phyloP scores from a whole-genome alignment of 1,139 yeast species.

The Suhomyces coccinellae region DNA sequence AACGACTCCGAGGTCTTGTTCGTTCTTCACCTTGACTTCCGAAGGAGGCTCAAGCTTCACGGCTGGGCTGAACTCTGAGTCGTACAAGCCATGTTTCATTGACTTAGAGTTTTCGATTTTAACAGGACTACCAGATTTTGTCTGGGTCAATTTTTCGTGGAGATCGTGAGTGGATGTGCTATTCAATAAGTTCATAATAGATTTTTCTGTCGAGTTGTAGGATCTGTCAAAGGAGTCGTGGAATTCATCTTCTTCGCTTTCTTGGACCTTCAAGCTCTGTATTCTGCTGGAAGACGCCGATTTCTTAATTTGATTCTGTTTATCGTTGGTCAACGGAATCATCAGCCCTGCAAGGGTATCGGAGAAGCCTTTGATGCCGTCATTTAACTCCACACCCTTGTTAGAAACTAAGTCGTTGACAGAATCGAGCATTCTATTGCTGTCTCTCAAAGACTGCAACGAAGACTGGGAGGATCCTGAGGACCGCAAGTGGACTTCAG shows the following conservation, averaged over 20 bases:
- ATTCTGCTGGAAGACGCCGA: constrained; percentile 5
- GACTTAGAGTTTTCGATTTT: neutral
- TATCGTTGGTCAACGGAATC: constrained; percentile 19
- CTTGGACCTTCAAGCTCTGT: constrained; percentile 4
- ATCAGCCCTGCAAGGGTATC: constrained; percentile 41
- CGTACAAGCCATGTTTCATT: neutral
- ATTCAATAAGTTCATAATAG: constrained; percentile 42
- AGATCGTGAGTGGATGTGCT: constrained; percentile 16
- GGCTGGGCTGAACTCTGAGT: neutral
- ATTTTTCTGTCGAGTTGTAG: constrained; percentile 43
- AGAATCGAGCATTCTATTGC: constrained; percentile 36
- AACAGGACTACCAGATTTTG: neutral
- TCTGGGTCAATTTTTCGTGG: constrained; percentile 8
- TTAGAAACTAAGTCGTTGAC: constrained; percentile 23
- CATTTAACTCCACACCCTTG: constrained; percentile 40
- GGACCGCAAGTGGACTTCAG: constrained; percentile 35
- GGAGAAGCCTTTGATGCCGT: constrained; percentile 48
- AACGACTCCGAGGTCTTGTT: neutral
- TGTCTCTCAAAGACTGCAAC: constrained; percentile 41
- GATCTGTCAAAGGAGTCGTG: constrained; percentile 41
- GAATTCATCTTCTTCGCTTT: constrained; percentile 23
- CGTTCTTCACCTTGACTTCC: neutral
- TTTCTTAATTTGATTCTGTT: constrained; percentile 2
- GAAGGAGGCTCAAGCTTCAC: constrained; percentile 5
- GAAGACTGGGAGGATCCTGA: constrained; percentile 49